A percentile compares a stretch with the other conserved stretches of the same genome.
Evolutionary conservation across 1,139 yeast species (phyloP).

Genomic region (Scheffersomyces cryptocercus): DNA sequence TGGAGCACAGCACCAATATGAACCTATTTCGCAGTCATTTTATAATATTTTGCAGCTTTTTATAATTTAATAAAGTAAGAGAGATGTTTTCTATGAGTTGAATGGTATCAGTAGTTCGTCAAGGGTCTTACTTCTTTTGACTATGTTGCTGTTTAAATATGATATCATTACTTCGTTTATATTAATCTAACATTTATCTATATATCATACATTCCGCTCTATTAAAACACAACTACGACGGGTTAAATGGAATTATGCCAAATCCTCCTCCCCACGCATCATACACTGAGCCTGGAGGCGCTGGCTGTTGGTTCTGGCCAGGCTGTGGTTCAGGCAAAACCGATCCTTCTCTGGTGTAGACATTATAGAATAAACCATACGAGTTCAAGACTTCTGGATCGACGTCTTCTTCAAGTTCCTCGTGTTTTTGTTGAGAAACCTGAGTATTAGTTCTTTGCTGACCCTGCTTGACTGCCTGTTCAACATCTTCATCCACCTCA

Average conservation of each 20-base stretch:
- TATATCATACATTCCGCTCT: not conserved
- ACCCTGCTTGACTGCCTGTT: not conserved
- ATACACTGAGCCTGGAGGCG: conserved; percentile 12
- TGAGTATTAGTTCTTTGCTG: not conserved
- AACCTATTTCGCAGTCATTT: too few relatives aligned
- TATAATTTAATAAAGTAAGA: too few relatives aligned
- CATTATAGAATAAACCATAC: conserved; percentile 39
- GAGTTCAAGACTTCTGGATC: conserved; percentile 35
- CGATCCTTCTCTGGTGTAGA: conserved; percentile 37
- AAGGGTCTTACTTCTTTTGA: too few relatives aligned
- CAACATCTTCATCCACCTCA: not conserved
- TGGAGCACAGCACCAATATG: too few relatives aligned
- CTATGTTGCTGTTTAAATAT: too few relatives aligned
- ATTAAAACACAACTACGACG: conserved; percentile 19
- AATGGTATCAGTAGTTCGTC: too few relatives aligned
- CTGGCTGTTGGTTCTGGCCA: conserved; percentile 11
- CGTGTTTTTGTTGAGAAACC: conserved; percentile 4
- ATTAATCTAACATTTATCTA: not conserved
- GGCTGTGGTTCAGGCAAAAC: conserved; percentile 26
- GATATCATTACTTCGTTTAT: not conserved
- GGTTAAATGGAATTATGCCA: conserved; percentile 40
- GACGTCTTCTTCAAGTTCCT: conserved; percentile 27
- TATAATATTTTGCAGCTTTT: too few relatives aligned
- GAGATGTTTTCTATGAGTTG: too few relatives aligned
- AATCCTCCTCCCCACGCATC: conserved; percentile 26